Evolutionary conservation across 345 rosid genomes (phyloP), one percentile per base, ranked within the genome.

Genomic region (Brassica napus): DNA sequence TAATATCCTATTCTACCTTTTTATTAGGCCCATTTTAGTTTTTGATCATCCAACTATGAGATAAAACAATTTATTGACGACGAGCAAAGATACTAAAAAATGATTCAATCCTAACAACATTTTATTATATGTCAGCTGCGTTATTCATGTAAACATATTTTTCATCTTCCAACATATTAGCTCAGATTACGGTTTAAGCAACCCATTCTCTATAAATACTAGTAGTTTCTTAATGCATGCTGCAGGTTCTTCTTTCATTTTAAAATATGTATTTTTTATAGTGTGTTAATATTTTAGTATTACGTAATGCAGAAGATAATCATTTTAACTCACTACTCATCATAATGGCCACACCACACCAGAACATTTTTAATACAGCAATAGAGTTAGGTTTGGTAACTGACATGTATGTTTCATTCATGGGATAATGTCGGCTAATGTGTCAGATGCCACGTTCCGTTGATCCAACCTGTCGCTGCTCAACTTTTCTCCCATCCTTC

Each of bases 401-500:
- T 72, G 14, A 75, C 8, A 65, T 64, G 83, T 80, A 80, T 81
- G 80, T 81, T 81, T 71, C 83, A 71, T 75, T 64, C 80, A 75
- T 71, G 83, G 83, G 80, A 75, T 65, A 75, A 81, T 70, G 80
- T 81, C 83, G 77, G 77, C 83, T 71, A 57, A 21, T 32, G 14
- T 80, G 83, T 81, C 83, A 75, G 83, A 75, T 65, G 72, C 69
- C 83, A 81, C 76, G 83, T 75, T 75, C 65, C 30, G n/a, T 63
- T 79, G 75, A 69, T 79, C 83, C 73, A 70, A 65, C 71, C 58
- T 80, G 79, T 47, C 77, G 57, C 76, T 75, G 42, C 63, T 80
- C 79, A 70, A 70, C 44, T 69, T 70, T 58, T 55, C 55, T 65
- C 15, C 83, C 76, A 69, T 80, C 39, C 76, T 65, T 42, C 8